Percentiles rank a stretch among this genome's conserved stretches.
These are phyloP conservation scores for Ophiostoma montium DNA, from an alignment of 2,329 filamentous ascomycete genomes.

Conservation along the genomic window DNA sequence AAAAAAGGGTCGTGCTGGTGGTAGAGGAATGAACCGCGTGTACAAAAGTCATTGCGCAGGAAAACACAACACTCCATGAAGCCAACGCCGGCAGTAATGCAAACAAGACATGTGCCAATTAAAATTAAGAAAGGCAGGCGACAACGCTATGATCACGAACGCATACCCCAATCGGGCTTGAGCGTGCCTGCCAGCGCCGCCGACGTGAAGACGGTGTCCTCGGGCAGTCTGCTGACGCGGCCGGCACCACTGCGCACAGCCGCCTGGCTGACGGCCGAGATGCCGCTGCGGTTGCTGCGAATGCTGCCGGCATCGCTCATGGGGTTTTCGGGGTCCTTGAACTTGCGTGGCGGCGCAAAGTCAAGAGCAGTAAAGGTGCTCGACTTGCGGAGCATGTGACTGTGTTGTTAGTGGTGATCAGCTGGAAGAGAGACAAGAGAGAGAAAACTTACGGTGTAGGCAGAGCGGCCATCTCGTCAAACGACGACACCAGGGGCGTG, in stretches of 20 bases:
- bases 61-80: too few relatives aligned
- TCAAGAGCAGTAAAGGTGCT: conserved; percentile 65
- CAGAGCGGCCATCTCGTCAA: conserved; percentile 71
- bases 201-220: conserved; percentile 65
- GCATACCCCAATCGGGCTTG: conserved; percentile 46
- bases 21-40: not conserved
- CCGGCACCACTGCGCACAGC: conserved; percentile 74
- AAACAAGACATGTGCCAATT: not conserved
- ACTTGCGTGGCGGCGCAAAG: conserved; percentile 65
- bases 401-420: not conserved
- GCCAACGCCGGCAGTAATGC: not conserved
- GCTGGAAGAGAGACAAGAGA: not conserved
- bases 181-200: conserved; percentile 48
- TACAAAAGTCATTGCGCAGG: too few relatives aligned
- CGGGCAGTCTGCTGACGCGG: conserved; percentile 71
- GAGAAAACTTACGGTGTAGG: conserved; percentile 57
- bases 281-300: conserved; percentile 59
- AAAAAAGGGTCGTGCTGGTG: not conserved
- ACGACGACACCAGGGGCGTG: conserved; percentile 68
- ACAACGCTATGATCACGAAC: conserved; percentile 18
- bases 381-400: conserved; percentile 56
- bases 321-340: conserved; percentile 46
- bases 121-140: not conserved
- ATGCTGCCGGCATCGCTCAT: conserved; percentile 56
- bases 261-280: conserved; percentile 54